Evolutionary conservation across 495 filamentous ascomycete species (phyloP).

Genomic region (Penicillium fimorum): DNA sequence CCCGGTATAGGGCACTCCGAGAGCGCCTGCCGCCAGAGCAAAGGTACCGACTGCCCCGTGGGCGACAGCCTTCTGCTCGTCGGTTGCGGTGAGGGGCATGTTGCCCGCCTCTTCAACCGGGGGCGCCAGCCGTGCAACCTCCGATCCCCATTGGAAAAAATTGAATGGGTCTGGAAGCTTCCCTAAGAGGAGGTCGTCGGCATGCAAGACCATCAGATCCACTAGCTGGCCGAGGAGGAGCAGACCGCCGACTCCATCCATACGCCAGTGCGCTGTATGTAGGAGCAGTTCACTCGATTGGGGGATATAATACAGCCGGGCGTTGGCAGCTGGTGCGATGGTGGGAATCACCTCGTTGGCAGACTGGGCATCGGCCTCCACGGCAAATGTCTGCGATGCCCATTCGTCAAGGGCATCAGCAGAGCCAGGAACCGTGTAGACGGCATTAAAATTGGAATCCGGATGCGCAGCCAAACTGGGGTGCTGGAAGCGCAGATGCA

Average conservation of each 20-base stretch:
- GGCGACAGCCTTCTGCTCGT: conserved; percentile 11
- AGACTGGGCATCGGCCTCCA: conserved; percentile 18
- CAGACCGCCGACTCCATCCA: conserved; percentile 30
- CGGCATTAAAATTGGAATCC: conserved; percentile 15
- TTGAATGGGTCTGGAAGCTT: conserved; percentile 10
- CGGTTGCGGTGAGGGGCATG: conserved; percentile 13
- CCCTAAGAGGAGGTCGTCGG: conserved; percentile 13
- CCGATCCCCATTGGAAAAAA: conserved; percentile 26
- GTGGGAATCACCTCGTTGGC: conserved; percentile 22
- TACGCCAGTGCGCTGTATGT: conserved; percentile 34
- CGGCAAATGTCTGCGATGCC: conserved; percentile 25
- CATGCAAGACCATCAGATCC: conserved; percentile 15
- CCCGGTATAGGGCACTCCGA: conserved; percentile 23
- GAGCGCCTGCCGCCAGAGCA: conserved; percentile 9
- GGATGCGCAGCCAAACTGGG: conserved; percentile 29
- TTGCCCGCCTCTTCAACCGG: conserved; percentile 27
- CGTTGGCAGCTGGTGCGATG: conserved; percentile 18
- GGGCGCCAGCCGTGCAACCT: conserved; percentile 25
- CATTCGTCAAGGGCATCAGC: conserved; percentile 22
- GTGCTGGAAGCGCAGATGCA: conserved; percentile 31
- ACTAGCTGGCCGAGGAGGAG: conserved; percentile 29
- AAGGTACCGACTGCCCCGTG: conserved; percentile 16
- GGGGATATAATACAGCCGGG: conserved; percentile 24
- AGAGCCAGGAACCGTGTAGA: conserved; percentile 24
- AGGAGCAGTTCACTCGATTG: conserved; percentile 21